A percentile compares a stretch with the other conserved stretches of the same genome.
These are phyloP conservation scores for Cytidiella melzeri DNA, from an alignment of 768 basidiomycete species.

Conservation along the genomic window DNA sequence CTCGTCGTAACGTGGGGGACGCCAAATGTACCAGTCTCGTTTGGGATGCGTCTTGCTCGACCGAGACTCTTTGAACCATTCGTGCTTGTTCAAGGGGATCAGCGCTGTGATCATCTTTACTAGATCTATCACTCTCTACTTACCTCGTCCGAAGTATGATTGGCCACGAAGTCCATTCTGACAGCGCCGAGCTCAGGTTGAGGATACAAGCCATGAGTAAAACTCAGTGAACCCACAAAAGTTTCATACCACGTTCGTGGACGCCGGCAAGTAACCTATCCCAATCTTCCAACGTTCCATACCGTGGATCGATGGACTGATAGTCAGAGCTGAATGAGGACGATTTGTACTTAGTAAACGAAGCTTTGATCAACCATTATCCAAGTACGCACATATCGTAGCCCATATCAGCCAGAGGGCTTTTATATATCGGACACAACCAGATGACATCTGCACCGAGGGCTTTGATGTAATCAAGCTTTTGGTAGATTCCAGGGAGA, in stretches of 20 bases:
- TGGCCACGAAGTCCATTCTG: slow-evolving; percentile 75
- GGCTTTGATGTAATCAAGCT: slow-evolving; percentile 63
- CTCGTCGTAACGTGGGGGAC: slow-evolving; percentile 46
- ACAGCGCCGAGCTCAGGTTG: too few species aligned
- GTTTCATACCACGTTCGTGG: slow-evolving; percentile 62
- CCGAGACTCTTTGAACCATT: slow-evolving; percentile 63
- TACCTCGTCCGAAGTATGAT: slow-evolving; percentile 67
- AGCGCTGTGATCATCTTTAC: not conserved
- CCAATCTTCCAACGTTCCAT: slow-evolving; percentile 60
- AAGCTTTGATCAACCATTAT: too few species aligned
- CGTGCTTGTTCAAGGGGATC: slow-evolving; percentile 39
- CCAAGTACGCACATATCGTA: slow-evolving; percentile 63
- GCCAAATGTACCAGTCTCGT: slow-evolving; percentile 77
- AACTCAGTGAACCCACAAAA: slow-evolving; percentile 42
- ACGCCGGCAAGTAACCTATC: slow-evolving; percentile 47
- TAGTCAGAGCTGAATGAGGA: slow-evolving; percentile 66
- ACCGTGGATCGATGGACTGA: slow-evolving; percentile 53
- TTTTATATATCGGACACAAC: slow-evolving; percentile 67
- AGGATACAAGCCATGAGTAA: too few species aligned
- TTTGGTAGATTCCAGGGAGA: slow-evolving; percentile 55
- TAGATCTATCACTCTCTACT: not conserved
- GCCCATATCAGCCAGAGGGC: slow-evolving; percentile 67
- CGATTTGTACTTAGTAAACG: too few species aligned
- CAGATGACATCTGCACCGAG: slow-evolving; percentile 66
- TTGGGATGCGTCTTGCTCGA: slow-evolving; percentile 47